Percentiles rank a stretch among this genome's conserved stretches.
phyloP scores from a whole-genome alignment of 1,284 basidiomycete genomes.

The Pascua guehoae region DNA sequence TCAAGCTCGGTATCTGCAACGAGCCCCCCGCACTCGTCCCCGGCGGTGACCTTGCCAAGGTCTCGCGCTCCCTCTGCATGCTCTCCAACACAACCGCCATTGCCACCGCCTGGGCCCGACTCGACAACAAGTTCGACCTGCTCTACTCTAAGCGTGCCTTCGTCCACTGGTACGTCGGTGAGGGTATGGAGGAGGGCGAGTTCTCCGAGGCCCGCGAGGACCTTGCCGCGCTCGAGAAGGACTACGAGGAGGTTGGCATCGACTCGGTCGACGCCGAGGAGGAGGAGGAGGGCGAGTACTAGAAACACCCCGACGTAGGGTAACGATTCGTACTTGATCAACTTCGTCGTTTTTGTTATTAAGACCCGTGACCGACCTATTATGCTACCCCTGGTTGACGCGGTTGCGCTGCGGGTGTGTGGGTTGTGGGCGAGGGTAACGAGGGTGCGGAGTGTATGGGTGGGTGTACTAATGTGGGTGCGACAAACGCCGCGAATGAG shows the following conservation, averaged over 20 bases:
- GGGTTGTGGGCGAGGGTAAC: no score
- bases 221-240: conserved; percentile 93
- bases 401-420: no score
- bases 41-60: conserved; percentile 91
- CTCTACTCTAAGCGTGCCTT: conserved; percentile 90
- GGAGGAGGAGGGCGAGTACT: conserved; percentile 72
- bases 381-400: no score
- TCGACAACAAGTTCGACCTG: conserved; percentile 99
- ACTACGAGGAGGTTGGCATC: conserved; percentile 85
- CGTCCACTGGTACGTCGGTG: conserved; percentile 89
- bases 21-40: conserved; percentile 88
- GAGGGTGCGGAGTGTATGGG: no score
- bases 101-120: conserved; percentile 87
- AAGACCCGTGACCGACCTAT: no score
- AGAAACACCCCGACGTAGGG: conserved; percentile 24
- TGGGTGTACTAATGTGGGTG: no score
- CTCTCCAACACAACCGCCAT: conserved; percentile 68
- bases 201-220: conserved; percentile 97
- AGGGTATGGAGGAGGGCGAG: conserved; percentile 99
- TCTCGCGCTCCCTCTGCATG: conserved; percentile 94
- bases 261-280: conserved; percentile 70
- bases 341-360: no score
- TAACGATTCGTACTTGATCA: no score
- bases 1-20: conserved; percentile 97
- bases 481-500: no score